Evolutionary conservation across 352 stramenopile genomes (phyloP).

Genomic region (Pythium graminicola): DNA sequence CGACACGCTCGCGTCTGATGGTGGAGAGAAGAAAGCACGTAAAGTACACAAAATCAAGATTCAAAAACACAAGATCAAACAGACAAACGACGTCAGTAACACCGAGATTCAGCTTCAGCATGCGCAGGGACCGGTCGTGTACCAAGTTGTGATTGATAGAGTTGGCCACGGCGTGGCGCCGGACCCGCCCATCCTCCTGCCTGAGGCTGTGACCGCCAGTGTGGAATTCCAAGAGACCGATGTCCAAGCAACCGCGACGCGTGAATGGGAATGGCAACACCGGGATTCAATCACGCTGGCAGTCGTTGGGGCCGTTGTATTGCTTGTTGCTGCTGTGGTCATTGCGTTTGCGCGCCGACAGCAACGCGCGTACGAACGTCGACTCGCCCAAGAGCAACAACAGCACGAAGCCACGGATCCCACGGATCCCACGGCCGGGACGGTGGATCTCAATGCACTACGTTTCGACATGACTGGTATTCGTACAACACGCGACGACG

Average conservation of each 20-base stretch:
- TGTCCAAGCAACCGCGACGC: neutral
- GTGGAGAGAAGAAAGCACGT: neutral
- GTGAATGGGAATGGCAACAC: conserved; percentile 11
- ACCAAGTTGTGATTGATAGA: conserved; percentile 19
- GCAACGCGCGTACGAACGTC: conserved; percentile 17
- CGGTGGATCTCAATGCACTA: neutral
- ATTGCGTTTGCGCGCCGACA: conserved; percentile 17
- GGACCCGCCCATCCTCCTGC: conserved; percentile 11
- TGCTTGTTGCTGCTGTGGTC: conserved; percentile 16
- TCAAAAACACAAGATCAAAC: neutral
- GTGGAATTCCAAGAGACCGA: neutral
- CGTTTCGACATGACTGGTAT: neutral
- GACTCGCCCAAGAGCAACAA: neutral
- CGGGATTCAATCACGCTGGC: conserved; percentile 13
- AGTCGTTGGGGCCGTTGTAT: conserved; percentile 9
- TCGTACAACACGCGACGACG: conserved; percentile 4
- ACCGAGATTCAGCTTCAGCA: neutral
- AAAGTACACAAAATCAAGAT: neutral
- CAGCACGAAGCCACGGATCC: neutral
- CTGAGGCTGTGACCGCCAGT: neutral
- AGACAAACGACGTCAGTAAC: neutral
- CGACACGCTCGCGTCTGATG: neutral
- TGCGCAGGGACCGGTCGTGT: neutral
- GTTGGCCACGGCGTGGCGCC: conserved; percentile 21
- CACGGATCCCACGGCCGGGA: neutral